phyloP scores from a whole-genome alignment of 805 yeast species.

The Candida sakaeoensis region DNA sequence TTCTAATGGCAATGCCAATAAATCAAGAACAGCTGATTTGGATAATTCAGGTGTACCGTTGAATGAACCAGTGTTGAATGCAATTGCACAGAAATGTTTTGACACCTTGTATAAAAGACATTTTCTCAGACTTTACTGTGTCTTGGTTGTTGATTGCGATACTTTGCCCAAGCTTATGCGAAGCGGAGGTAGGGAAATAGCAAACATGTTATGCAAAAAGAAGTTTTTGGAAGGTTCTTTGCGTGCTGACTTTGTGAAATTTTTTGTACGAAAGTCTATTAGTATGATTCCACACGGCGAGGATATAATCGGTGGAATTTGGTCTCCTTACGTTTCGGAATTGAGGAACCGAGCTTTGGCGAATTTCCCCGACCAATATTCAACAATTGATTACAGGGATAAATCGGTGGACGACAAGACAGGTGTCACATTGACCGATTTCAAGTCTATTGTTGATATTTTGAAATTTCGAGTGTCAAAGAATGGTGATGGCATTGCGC shows the following conservation, averaged over 20 bases:
- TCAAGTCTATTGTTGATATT: slow-evolving; percentile 65
- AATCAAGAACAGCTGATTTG: slow-evolving; percentile 12
- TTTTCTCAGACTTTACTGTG: slow-evolving; percentile 74
- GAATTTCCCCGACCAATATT: slow-evolving; percentile 69
- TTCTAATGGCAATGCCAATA: slow-evolving; percentile 15
- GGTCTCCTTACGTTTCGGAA: slow-evolving; percentile 76
- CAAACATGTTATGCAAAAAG: slow-evolving; percentile 80
- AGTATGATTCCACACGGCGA: slow-evolving; percentile 69
- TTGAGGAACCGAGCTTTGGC: slow-evolving; percentile 56
- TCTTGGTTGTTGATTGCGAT: slow-evolving; percentile 74
- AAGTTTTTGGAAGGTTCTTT: slow-evolving; percentile 76
- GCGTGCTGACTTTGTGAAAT: slow-evolving; percentile 77
- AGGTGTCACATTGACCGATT: slow-evolving; percentile 69
- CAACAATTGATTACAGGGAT: slow-evolving; percentile 77
- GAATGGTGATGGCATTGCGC: slow-evolving; percentile 80
- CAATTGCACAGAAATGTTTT: slow-evolving; percentile 42
- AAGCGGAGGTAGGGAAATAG: slow-evolving; percentile 87
- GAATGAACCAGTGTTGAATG: slow-evolving; percentile 40
- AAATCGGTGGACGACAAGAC: slow-evolving; percentile 77
- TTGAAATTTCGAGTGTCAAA: slow-evolving; percentile 73
- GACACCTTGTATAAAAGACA: slow-evolving; percentile 49
- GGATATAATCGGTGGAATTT: slow-evolving; percentile 75
- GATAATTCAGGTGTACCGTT: slow-evolving; percentile 37
- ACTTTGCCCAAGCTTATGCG: slow-evolving; percentile 79
- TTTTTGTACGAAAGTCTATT: slow-evolving; percentile 61